These are phyloP conservation scores for Coniochaeta prunicola DNA, from an alignment of 2,329 filamentous ascomycete genomes.

Conservation along the genomic window DNA sequence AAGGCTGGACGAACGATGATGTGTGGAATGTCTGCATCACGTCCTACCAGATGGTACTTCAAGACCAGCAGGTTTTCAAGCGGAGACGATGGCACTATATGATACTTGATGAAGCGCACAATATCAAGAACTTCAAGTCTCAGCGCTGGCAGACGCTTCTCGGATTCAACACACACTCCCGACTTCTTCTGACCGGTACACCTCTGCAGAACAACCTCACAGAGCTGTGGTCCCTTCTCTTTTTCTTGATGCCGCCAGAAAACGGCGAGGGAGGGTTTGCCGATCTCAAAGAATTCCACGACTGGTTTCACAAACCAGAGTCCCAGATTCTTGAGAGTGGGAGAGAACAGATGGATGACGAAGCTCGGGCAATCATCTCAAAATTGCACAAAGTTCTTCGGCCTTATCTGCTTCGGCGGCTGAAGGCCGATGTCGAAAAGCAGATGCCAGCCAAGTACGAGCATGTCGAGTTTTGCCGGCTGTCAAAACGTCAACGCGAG, in stretches of 20 bases:
- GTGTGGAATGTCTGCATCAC: conserved; percentile 97
- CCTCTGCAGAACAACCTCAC: conserved; percentile 95
- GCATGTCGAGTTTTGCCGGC: conserved; percentile 88
- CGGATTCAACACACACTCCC: conserved; percentile 83
- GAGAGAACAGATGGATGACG: conserved; percentile 86
- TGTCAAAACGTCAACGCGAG: conserved; percentile 92
- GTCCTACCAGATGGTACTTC: conserved; percentile 91
- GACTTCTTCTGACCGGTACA: conserved; percentile 85
- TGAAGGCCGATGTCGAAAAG: conserved; percentile 97
- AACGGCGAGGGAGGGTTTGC: conserved; percentile 85
- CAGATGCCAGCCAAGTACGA: conserved; percentile 99
- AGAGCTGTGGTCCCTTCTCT: conserved; percentile 92
- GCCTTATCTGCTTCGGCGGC: conserved; percentile 79
- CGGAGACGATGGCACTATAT: conserved; percentile 94
- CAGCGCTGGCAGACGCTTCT: conserved; percentile 94
- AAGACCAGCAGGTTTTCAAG: conserved; percentile 91
- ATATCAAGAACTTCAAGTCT: conserved; percentile 99
- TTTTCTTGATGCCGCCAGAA: conserved; percentile 91
- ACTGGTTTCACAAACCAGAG: conserved; percentile 92
- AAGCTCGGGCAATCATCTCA: conserved; percentile 82
- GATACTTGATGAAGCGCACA: conserved; percentile 96
- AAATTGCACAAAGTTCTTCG: conserved; percentile 92
- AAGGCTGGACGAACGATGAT: conserved; percentile 89
- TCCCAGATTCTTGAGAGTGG: conserved; percentile 95
- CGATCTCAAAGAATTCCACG: conserved; percentile 89